phyloP scores from a whole-genome alignment of 768 basidiomycete species.

The Favolaschia claudopus region DNA sequence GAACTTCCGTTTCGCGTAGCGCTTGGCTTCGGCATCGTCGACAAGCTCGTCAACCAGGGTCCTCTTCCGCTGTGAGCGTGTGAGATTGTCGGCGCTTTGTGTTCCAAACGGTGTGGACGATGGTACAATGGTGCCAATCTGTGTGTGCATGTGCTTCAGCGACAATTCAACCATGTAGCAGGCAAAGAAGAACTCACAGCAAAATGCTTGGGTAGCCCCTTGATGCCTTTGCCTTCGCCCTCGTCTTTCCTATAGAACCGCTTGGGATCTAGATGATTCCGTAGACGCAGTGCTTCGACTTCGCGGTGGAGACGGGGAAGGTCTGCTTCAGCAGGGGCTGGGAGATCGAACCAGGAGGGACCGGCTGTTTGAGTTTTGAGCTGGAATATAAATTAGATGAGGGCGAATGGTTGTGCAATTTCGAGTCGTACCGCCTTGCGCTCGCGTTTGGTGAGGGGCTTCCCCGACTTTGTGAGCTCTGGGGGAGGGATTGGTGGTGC shows the following conservation, averaged over 20 bases:
- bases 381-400: constrained; percentile 46
- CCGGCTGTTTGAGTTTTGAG: constrained; percentile 77
- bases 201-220: constrained; percentile 88
- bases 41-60: constrained; percentile 89
- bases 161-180: not conserved
- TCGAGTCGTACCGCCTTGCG: constrained; percentile 65
- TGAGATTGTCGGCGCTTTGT: constrained; percentile 73
- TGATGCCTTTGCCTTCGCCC: constrained; percentile 84
- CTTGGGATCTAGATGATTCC: constrained; percentile 91
- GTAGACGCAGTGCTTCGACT: constrained; percentile 85
- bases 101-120: constrained; percentile 77
- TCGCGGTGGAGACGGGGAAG: constrained; percentile 82
- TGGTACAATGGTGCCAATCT: constrained; percentile 85
- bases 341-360: constrained; percentile 87
- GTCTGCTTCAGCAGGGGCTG: constrained; percentile 82
- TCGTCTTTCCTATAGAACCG: constrained; percentile 90
- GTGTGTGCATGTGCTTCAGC: constrained; percentile 18
- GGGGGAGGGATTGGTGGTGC: constrained; percentile 70
- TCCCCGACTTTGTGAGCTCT: constrained; percentile 65
- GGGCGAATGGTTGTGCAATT: not conserved
- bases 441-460: constrained; percentile 74
- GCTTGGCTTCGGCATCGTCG: constrained; percentile 84
- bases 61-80: constrained; percentile 74
- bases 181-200: constrained; percentile 62
- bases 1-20: constrained; percentile 94